phyloP scores from a whole-genome alignment of 2,329 filamentous ascomycete genomes.

The Blastomyces parvus region DNA sequence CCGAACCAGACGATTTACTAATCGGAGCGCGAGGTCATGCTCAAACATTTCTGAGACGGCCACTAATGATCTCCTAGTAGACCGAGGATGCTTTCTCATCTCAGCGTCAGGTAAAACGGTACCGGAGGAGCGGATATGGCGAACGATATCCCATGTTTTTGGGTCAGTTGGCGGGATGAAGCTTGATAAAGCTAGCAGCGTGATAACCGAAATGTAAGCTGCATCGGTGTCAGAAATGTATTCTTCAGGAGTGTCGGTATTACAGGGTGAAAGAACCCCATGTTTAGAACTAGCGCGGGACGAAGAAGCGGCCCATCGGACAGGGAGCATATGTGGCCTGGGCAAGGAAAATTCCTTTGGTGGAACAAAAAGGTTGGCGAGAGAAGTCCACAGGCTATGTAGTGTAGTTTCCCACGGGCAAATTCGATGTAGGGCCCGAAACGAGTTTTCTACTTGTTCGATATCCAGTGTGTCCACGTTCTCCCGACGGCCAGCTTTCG shows the following conservation, averaged over 20 bases:
- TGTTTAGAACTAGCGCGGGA: conserved; percentile 8
- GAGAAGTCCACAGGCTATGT: conserved; percentile 34
- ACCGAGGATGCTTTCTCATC: conserved; percentile 26
- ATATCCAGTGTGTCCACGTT: conserved; percentile 12
- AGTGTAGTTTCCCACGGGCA: conserved; percentile 35
- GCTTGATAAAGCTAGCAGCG: conserved; percentile 31
- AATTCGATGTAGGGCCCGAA: conserved; percentile 28
- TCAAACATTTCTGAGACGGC: conserved; percentile 39
- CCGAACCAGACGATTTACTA: conserved; percentile 41
- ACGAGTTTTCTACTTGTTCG: conserved; percentile 25
- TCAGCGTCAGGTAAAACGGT: conserved; percentile 30
- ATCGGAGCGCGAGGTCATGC: conserved; percentile 43
- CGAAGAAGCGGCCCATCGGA: conserved; percentile 23
- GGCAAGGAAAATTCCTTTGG: conserved; percentile 27
- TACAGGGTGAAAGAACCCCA: background rate
- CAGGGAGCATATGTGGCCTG: conserved; percentile 13
- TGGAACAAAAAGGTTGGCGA: conserved; percentile 33
- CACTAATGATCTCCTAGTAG: conserved; percentile 25
- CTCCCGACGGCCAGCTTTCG: conserved; percentile 6
- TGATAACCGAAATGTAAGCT: conserved; percentile 31
- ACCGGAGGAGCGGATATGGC: conserved; percentile 35
- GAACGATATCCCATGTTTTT: conserved; percentile 32
- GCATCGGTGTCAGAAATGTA: conserved; percentile 32
- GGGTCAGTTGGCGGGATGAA: conserved; percentile 30
- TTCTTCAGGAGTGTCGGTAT: conserved; percentile 17